These are phyloP conservation scores for Trichophyton mentagrophytes DNA, from an alignment of 2,329 filamentous ascomycete species.

Conservation along the genomic window DNA sequence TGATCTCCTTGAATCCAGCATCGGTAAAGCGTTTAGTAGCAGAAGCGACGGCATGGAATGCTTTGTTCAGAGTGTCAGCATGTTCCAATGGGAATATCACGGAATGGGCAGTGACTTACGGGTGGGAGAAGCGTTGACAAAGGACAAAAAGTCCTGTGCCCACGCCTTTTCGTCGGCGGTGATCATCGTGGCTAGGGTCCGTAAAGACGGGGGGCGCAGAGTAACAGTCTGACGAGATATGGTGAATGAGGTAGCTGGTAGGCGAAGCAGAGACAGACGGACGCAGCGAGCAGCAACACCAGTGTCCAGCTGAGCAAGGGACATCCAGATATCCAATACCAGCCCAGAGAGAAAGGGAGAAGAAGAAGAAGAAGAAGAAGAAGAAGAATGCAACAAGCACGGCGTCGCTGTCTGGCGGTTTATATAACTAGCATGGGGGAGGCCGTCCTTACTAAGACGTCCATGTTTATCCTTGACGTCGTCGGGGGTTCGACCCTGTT, in stretches of 20 bases:
- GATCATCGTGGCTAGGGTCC: conserved; percentile 17
- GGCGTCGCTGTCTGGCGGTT: background rate
- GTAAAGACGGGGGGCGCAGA: background rate
- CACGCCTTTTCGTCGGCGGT: conserved; percentile 19
- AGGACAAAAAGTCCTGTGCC: conserved; percentile 77
- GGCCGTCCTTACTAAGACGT: background rate
- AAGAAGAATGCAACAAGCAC: background rate
- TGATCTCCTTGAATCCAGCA: conserved; percentile 77
- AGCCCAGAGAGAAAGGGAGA: background rate
- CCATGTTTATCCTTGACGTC: background rate
- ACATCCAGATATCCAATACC: background rate
- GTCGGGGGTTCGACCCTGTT: too few relatives aligned
- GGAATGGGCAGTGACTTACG: conserved; percentile 44
- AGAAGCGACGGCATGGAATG: conserved; percentile 83
- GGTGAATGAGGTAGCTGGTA: background rate
- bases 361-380: background rate
- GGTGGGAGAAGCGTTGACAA: conserved; percentile 87
- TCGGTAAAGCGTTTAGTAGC: conserved; percentile 62
- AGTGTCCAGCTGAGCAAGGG: background rate
- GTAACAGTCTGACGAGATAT: background rate
- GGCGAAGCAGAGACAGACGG: background rate
- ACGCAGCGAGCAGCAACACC: background rate
- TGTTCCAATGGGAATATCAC: conserved; percentile 13
- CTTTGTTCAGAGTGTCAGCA: conserved; percentile 34
- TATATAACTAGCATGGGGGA: background rate